Conservation (phyloP, 768 basidiomycete genomes). For the Lactarius evosmus region DNA sequence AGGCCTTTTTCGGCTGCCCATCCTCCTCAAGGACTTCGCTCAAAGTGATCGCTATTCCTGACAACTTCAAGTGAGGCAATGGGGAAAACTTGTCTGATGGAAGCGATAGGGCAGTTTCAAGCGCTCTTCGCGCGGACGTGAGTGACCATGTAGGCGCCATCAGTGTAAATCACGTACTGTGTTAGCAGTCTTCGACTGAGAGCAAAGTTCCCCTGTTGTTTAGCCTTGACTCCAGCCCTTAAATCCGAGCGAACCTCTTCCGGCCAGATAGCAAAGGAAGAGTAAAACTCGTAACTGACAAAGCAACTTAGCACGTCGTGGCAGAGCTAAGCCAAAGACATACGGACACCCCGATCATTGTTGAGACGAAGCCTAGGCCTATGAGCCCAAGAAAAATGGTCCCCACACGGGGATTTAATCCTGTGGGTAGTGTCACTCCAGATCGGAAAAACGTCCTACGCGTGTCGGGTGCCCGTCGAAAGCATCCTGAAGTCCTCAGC, state of each 20-base stretch:
- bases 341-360: conserved; percentile 25
- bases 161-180: conserved; percentile 41
- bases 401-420: conserved; percentile 13
- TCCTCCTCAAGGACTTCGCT: conserved; percentile 53
- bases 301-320: conserved; percentile 31
- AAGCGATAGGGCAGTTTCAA: conserved; percentile 49
- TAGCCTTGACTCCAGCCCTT: conserved; percentile 61
- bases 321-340: neutral
- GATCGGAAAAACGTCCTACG: conserved; percentile 14
- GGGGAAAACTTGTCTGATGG: conserved; percentile 37
- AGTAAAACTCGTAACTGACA: conserved; percentile 54
- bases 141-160: neutral
- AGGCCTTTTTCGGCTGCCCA: conserved; percentile 35
- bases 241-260: conserved; percentile 58
- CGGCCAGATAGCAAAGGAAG: conserved; percentile 64
- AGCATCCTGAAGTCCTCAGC: neutral
- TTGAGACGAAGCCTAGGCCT: conserved; percentile 21
- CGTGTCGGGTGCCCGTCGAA: neutral
- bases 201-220: conserved; percentile 51
- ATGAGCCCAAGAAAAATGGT: conserved; percentile 21
- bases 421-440: neutral
- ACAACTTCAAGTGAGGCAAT: conserved; percentile 60
- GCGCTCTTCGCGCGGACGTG: conserved; percentile 43
- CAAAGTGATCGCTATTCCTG: conserved; percentile 62
- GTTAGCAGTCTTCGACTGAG: conserved; percentile 51